phyloP scores from a whole-genome alignment of 129 eudicot species.

The Scalesia atractyloides region DNA sequence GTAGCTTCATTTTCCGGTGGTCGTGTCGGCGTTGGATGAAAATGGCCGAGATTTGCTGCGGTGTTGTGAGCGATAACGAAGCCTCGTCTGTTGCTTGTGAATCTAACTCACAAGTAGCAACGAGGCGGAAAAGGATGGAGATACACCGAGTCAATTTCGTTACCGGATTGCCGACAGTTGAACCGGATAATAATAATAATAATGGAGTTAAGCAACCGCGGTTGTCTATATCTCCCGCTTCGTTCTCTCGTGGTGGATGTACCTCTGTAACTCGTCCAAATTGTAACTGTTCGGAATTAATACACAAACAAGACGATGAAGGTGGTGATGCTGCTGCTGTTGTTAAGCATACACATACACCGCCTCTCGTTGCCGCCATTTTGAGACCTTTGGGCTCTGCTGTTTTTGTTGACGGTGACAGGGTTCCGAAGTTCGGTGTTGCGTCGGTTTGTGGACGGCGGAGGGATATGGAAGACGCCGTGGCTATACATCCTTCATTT shows the following conservation, averaged over 20 bases:
- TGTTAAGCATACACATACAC: slow-evolving; percentile 1
- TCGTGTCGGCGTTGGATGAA: slow-evolving; percentile 12
- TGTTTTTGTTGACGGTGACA: not conserved
- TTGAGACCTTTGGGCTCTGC: slow-evolving; percentile 31
- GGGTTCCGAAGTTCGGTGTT: slow-evolving; percentile 59
- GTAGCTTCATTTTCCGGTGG: not conserved
- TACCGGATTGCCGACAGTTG: slow-evolving; percentile 28
- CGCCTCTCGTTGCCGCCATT: slow-evolving; percentile 23
- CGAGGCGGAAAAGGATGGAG: slow-evolving; percentile 62
- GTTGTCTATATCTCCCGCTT: slow-evolving; percentile 29
- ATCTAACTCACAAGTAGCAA: slow-evolving; percentile 43
- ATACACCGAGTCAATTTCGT: slow-evolving; percentile 45
- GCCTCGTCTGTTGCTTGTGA: slow-evolving; percentile 41
- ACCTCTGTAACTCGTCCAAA: slow-evolving; percentile 30
- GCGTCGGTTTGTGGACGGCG: slow-evolving; percentile 83
- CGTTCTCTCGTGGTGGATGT: slow-evolving; percentile 32
- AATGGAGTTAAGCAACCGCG: slow-evolving; percentile 47
- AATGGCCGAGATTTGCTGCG: slow-evolving; percentile 76
- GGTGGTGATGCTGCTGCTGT: not conserved
- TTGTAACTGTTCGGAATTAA: slow-evolving; percentile 9
- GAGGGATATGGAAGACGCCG: slow-evolving; percentile 91
- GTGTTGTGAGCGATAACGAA: slow-evolving; percentile 50
- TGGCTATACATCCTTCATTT: slow-evolving; percentile 68
- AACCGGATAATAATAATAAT: slow-evolving; percentile 14
- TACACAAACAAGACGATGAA: slow-evolving; percentile 11